These are phyloP conservation scores for Rosellinia necatrix DNA, from an alignment of 2,329 filamentous ascomycete species.

Conservation along the genomic window DNA sequence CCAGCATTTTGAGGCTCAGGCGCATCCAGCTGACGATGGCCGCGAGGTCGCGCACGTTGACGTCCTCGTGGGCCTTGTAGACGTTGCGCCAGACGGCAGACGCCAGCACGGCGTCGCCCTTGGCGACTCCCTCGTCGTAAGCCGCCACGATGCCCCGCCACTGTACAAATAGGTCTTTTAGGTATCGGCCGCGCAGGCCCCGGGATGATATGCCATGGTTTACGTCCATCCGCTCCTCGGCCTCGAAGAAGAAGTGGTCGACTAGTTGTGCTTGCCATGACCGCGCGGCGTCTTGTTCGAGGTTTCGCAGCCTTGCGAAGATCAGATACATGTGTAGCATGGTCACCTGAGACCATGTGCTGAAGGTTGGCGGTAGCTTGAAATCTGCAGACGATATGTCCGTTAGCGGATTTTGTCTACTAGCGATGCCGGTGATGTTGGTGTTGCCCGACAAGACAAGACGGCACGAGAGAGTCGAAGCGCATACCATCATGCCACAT, in stretches of 20 bases:
- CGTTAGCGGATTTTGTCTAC: conserved; percentile 5
- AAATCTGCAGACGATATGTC: conserved; percentile 59
- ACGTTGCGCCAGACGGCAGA: conserved; percentile 92
- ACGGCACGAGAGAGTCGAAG: not conserved
- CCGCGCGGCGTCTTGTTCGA: conserved; percentile 70
- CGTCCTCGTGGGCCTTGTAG: conserved; percentile 69
- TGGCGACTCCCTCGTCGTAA: conserved; percentile 80
- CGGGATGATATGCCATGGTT: conserved; percentile 72
- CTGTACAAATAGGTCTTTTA: conserved; percentile 90
- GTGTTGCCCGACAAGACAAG: not conserved
- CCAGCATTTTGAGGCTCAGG: conserved; percentile 51
- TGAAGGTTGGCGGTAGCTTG: conserved; percentile 83
- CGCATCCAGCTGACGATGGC: conserved; percentile 64
- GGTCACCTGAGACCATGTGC: conserved; percentile 93
- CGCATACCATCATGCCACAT: conserved; percentile 80
- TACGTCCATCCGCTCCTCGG: conserved; percentile 81
- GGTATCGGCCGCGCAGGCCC: conserved; percentile 65
- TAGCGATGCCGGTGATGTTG: not conserved
- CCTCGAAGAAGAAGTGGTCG: conserved; percentile 93
- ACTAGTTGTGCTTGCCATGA: conserved; percentile 88
- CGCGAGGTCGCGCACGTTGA: conserved; percentile 55
- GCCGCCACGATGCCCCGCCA: conserved; percentile 87
- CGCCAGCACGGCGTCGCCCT: conserved; percentile 77
- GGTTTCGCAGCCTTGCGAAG: conserved; percentile 78
- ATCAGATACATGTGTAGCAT: conserved; percentile 96